Conservation (phyloP, 1,284 basidiomycete species). For the Malassezia nana region DNA sequence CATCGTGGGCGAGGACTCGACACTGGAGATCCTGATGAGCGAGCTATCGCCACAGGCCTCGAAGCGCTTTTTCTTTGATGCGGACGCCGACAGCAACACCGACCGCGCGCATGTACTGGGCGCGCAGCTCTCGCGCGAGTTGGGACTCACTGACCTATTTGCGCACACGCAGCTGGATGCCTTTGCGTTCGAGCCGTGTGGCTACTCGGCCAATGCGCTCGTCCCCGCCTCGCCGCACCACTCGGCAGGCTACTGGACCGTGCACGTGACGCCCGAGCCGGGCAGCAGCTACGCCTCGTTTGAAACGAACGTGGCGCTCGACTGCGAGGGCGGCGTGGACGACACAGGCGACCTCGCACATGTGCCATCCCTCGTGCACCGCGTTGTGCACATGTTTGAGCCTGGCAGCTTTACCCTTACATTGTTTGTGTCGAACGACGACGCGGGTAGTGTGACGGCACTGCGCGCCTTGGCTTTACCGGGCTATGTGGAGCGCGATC, state of each 20-base stretch:
- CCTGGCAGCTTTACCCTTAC: conserved; percentile 79
- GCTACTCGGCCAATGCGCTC: conserved; percentile 90
- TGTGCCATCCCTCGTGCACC: conserved; percentile 57
- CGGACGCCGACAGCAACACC: conserved; percentile 7
- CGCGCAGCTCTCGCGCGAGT: conserved; percentile 58
- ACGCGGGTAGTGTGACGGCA: conserved; percentile 50
- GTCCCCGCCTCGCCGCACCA: conserved; percentile 23
- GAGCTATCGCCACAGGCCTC: conserved; percentile 69
- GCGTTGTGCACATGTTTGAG: conserved; percentile 84
- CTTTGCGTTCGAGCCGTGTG: conserved; percentile 89
- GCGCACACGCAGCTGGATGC: conserved; percentile 76
- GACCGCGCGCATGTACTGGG: conserved; percentile 57
- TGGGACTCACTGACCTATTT: conserved; percentile 79
- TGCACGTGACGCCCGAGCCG: conserved; percentile 95
- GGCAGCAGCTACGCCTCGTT: conserved; percentile 97
- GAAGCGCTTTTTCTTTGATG: conserved; percentile 64
- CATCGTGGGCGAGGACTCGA: conserved; percentile 60
- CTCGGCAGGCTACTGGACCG: conserved; percentile 67
- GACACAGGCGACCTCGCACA: conserved; percentile 51
- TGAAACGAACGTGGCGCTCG: conserved; percentile 90
- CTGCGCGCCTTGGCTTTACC: conserved; percentile 31
- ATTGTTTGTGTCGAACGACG: conserved; percentile 65
- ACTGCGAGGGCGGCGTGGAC: conserved; percentile 29
- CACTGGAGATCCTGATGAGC: conserved; percentile 97
- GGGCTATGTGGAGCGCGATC: conserved; percentile 64